phyloP scores from a whole-genome alignment of 106 monocot genomes.

The Narthecium ossifragum region DNA sequence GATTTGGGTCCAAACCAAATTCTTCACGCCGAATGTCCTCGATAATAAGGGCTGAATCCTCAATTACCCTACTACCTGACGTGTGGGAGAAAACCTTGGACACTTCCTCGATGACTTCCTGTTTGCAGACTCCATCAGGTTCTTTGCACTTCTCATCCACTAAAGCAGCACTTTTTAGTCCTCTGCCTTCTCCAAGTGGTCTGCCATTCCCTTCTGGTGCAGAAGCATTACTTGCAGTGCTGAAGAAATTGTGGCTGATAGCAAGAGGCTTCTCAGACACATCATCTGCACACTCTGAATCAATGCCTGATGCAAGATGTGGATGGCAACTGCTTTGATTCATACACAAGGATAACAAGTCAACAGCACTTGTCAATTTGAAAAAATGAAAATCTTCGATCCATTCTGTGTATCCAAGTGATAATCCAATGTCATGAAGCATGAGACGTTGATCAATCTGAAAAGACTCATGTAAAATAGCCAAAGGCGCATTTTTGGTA shows the following conservation, averaged over 20 bases:
- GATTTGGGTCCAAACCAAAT: slow-evolving; percentile 74
- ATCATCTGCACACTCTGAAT: slow-evolving; percentile 4
- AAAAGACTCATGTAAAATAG: slow-evolving; percentile 54
- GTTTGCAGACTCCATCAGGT: slow-evolving; percentile 9
- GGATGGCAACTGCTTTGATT: not conserved
- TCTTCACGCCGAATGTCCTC: slow-evolving; percentile 88
- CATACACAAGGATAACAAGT: not conserved
- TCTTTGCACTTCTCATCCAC: slow-evolving; percentile 1
- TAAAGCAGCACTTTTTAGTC: not conserved
- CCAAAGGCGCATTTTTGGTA: slow-evolving; percentile 42
- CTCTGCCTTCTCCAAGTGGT: slow-evolving; percentile 3
- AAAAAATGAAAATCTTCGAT: slow-evolving; percentile 65
- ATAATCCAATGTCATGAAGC: slow-evolving; percentile 96
- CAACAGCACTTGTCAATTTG: slow-evolving; percentile 17
- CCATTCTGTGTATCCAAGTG: slow-evolving; percentile 83
- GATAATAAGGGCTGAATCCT: slow-evolving; percentile 51
- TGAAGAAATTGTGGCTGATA: not conserved
- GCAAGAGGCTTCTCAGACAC: slow-evolving; percentile 3
- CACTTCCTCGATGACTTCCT: slow-evolving; percentile 7
- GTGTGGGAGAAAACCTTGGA: not conserved
- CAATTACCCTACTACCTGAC: slow-evolving; percentile 13
- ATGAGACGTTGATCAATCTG: slow-evolving; percentile 48
- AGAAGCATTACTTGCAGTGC: slow-evolving; percentile 7
- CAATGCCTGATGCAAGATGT: slow-evolving; percentile 3
- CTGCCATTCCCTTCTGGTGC: not conserved